Base-by-base conservation (phyloP, 2,329 filamentous ascomycete genomes). In the Seiridium unicorne region DNA sequence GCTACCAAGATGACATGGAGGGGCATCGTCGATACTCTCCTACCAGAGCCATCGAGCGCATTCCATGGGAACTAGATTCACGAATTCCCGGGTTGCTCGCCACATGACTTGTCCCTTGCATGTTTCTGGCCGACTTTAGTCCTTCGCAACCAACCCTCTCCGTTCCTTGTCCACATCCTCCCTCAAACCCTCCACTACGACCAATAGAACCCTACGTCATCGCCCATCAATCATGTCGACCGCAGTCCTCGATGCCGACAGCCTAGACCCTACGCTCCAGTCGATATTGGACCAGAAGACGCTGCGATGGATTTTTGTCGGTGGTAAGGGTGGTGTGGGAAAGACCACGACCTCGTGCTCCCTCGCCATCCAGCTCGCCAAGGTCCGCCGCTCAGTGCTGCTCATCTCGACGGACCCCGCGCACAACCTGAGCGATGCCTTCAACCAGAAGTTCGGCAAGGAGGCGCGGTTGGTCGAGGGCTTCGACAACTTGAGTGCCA, bases 311-410 rank as follows among this genome's bases (percentile, higher is more conserved):
- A 96, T 99, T 78, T 99, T 99, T 72, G 95, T 99, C 62, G 95
- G 95, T 71, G 95, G 95, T 67, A 99, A 99, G 80, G 95, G 95
- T 72, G 95, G 95, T 74, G 95, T 99, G 51, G 95, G 95, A 76
- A 99, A 99, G 83, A 99, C 95, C 35, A 99, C 95, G n/a, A 99
- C 95, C 13, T 98, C 94, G 6, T 99, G 95, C 80, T 97, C 94
- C 8, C 90, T 99, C 65, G 95, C 95, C 65, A 98, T 99, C 74
- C 95, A 99, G 79, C 91, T 99, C 66, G 93, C 95, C 70, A 93
- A 90, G 77, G 92, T 93, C 69, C 92, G 95, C 78, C 94, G 94
- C 78, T 96, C 91, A 63, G 95, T 99, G 63, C 87, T 99, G 61
- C 89, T 99, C 75, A 99, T 99, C 80, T 97, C 93, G 44, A 99